Conservation (phyloP, 768 basidiomycete species). For the Leccinum uliginosum region DNA sequence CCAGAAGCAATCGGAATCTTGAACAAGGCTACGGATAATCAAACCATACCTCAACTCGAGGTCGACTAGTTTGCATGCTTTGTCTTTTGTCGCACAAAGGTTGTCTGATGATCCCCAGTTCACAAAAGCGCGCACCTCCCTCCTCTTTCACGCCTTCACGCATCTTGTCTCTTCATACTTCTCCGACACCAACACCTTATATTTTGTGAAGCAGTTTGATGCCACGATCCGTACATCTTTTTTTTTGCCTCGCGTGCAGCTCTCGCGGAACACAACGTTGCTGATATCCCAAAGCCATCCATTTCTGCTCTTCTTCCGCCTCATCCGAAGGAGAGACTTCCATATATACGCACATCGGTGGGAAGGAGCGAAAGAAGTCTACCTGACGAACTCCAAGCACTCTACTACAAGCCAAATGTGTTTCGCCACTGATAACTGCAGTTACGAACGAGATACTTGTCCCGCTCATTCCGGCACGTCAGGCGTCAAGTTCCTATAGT, state of each 20-base stretch:
- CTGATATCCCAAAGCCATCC: slow-evolving; percentile 55
- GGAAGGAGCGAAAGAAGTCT: slow-evolving; percentile 97
- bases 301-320: slow-evolving; percentile 61
- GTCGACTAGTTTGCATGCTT: slow-evolving; percentile 78
- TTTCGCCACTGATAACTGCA: slow-evolving; percentile 62
- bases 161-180: slow-evolving; percentile 79
- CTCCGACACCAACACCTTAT: slow-evolving; percentile 70
- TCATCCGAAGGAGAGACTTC: slow-evolving; percentile 57
- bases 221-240: slow-evolving; percentile 70
- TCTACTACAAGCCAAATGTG: slow-evolving; percentile 85
- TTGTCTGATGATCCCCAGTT: slow-evolving; percentile 53
- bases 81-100: slow-evolving; percentile 68
- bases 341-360: slow-evolving; percentile 92
- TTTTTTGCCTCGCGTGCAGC: slow-evolving; percentile 76
- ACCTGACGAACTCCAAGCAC: slow-evolving; percentile 89
- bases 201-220: slow-evolving; percentile 71
- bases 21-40: slow-evolving; percentile 48
- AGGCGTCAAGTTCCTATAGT: slow-evolving; percentile 58
- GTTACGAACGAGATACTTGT: slow-evolving; percentile 65
- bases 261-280: slow-evolving; percentile 53
- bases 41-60: slow-evolving; percentile 57
- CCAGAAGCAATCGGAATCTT: slow-evolving; percentile 54
- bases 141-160: slow-evolving; percentile 72
- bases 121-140: slow-evolving; percentile 48
- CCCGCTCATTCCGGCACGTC: slow-evolving; percentile 61